Conservation (phyloP, 495 filamentous ascomycete species). For the Diplogelasinospora grovesii region DNA sequence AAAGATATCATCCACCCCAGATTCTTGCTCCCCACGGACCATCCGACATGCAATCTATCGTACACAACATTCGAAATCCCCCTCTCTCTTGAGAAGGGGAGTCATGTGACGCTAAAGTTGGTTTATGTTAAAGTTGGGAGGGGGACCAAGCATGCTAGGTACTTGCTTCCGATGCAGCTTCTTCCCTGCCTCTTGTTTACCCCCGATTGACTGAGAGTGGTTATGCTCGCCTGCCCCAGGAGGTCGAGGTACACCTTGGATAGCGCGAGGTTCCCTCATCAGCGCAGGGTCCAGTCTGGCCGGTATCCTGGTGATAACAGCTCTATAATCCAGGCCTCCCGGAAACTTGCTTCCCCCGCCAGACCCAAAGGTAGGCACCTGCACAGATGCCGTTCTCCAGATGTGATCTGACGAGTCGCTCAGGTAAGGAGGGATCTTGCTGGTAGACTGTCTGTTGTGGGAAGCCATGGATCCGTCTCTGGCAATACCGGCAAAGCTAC, state of each 20-base stretch:
- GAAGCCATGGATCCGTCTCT: too few species aligned
- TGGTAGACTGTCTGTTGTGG: too few species aligned
- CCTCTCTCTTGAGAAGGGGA: not conserved
- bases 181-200: conserved; percentile 52
- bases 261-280: conserved; percentile 81
- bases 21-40: too few species aligned
- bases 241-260: conserved; percentile 65
- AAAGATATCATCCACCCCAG: too few species aligned
- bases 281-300: conserved; percentile 76
- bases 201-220: too few species aligned
- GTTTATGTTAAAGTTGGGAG: conserved; percentile 15
- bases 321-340: conserved; percentile 56
- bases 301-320: conserved; percentile 54
- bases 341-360: too few species aligned
- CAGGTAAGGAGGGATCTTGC: conserved; percentile 61
- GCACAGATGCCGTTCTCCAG: conserved; percentile 84
- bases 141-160: conserved; percentile 54
- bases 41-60: too few species aligned
- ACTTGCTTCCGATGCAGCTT: conserved; percentile 62
- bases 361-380: conserved; percentile 63
- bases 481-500: too few species aligned
- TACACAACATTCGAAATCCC: not conserved
- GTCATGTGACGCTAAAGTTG: not conserved
- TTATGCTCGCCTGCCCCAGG: too few species aligned
- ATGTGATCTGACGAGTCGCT: conserved; percentile 83